Evolutionary conservation across 768 basidiomycete genomes (phyloP).

Genomic region (Cubamyces lactineus): DNA sequence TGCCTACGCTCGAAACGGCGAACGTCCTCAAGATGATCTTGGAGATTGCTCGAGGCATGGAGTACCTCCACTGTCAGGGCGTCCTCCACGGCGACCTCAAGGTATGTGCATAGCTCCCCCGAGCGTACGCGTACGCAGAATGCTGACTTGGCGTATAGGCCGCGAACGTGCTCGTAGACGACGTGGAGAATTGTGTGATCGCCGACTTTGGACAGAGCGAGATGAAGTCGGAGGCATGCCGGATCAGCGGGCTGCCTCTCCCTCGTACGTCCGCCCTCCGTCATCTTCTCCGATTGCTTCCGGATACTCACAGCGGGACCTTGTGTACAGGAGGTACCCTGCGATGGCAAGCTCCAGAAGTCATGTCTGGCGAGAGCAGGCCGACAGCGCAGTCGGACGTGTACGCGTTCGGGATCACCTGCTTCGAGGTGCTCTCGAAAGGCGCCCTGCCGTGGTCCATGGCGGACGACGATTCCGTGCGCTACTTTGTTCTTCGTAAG

Average conservation of each 20-base stretch:
- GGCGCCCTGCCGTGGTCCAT: conserved; percentile 39
- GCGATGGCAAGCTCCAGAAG: conserved; percentile 47
- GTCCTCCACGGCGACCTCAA: conserved; percentile 84
- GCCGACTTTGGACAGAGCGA: conserved; percentile 85
- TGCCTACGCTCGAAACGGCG: conserved; percentile 36
- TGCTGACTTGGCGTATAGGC: conserved; percentile 44
- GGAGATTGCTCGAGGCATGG: conserved; percentile 81
- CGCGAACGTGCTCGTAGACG: conserved; percentile 76
- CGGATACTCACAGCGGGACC: background rate
- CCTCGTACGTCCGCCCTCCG: conserved; percentile 31
- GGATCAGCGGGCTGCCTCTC: conserved; percentile 51
- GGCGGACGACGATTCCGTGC: conserved; percentile 36
- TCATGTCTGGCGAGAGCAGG: conserved; percentile 38
- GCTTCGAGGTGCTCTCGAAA: conserved; percentile 39
- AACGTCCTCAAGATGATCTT: conserved; percentile 65
- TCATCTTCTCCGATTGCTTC: no score
- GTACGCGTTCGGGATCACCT: conserved; percentile 45
- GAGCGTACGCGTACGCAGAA: background rate
- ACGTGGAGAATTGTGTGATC: conserved; percentile 66
- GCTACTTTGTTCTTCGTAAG: conserved; percentile 30
- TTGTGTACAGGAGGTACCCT: conserved; percentile 53
- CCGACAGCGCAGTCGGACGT: conserved; percentile 41
- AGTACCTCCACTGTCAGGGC: conserved; percentile 69
- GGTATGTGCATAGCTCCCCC: conserved; percentile 41
- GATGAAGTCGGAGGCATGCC: conserved; percentile 71